A percentile compares a stretch with the other conserved stretches of the same genome.
Conservation (phyloP, 768 basidiomycete species). For the Suillus ampliporus region DNA sequence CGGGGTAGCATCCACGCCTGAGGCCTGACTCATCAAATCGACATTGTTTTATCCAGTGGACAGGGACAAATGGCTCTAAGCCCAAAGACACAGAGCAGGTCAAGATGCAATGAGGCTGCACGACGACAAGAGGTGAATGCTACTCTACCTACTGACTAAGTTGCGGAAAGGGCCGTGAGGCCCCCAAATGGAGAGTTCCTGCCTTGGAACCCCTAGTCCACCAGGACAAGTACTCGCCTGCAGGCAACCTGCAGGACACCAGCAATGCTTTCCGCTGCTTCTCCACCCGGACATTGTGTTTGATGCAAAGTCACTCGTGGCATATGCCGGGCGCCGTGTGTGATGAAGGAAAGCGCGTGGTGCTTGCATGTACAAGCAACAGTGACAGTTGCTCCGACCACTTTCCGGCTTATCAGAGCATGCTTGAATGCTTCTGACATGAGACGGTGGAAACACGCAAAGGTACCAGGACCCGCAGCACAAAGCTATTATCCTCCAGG, state of each 20-base stretch:
- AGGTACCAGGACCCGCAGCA: background rate
- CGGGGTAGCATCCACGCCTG: background rate
- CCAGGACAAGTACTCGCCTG: too few relatives aligned
- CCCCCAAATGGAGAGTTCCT: too few relatives aligned
- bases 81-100: too few relatives aligned
- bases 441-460: background rate
- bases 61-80: background rate
- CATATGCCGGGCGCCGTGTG: background rate
- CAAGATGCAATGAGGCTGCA: too few relatives aligned
- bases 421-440: background rate
- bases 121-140: too few relatives aligned
- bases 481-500: background rate
- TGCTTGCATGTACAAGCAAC: background rate
- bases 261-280: background rate
- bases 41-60: background rate
- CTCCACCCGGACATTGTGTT: background rate
- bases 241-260: too few relatives aligned
- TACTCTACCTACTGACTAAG: too few relatives aligned
- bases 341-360: background rate
- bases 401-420: background rate
- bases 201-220: too few relatives aligned
- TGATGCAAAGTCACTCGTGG: too few relatives aligned
- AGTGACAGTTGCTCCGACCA: too few relatives aligned
- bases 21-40: background rate
- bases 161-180: too few relatives aligned